These are phyloP conservation scores for Naganishia randhawae DNA, from an alignment of 768 basidiomycete genomes.

Conservation along the genomic window DNA sequence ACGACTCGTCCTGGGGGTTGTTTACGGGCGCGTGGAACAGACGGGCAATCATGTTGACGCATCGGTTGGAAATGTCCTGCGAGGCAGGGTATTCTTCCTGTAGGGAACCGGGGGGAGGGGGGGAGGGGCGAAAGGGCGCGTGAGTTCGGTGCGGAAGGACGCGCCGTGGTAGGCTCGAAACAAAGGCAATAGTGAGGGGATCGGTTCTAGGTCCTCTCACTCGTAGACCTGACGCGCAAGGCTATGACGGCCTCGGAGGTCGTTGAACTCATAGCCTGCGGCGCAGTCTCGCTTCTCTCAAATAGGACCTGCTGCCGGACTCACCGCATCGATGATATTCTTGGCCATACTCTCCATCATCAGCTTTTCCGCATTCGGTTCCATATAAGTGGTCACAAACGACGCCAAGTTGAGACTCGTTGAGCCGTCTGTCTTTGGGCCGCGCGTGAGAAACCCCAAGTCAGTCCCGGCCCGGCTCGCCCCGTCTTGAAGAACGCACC, in stretches of 20 bases:
- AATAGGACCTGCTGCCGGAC: too few species aligned
- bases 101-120: neutral
- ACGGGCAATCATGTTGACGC: conserved; percentile 31
- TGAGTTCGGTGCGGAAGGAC: too few species aligned
- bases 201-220: too few species aligned
- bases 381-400: conserved; percentile 37
- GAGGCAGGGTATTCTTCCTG: conserved; percentile 33
- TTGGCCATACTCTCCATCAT: conserved; percentile 32
- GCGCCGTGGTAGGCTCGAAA: too few species aligned
- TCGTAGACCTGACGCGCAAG: too few species aligned
- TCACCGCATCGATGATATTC: conserved; percentile 34
- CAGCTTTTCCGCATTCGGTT: conserved; percentile 30
- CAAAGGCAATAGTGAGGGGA: too few species aligned
- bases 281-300: too few species aligned
- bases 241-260: too few species aligned
- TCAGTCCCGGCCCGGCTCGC: neutral
- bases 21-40: conserved; percentile 35
- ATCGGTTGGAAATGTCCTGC: conserved; percentile 30
- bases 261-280: too few species aligned
- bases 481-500: neutral
- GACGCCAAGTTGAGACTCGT: conserved; percentile 35
- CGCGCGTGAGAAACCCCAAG: neutral
- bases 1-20: conserved; percentile 17
- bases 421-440: conserved; percentile 25
- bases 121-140: neutral